phyloP scores from a whole-genome alignment of 306 rosid genomes.

The Heteromeles arbutifolia region DNA sequence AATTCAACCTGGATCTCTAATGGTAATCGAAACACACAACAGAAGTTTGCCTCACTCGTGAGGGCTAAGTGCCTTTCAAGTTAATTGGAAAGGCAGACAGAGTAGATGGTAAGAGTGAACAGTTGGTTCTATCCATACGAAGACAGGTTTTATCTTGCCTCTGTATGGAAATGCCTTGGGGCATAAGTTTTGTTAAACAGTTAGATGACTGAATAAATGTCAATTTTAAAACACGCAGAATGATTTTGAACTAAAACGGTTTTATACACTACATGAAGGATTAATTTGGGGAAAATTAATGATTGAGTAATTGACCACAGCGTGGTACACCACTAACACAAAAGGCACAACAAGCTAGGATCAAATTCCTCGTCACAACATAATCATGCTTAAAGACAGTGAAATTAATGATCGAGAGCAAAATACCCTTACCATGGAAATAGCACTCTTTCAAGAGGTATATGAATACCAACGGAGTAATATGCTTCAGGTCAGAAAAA shows the following conservation, averaged over 20 bases:
- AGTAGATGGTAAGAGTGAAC: not conserved
- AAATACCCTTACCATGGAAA: slow-evolving; percentile 50
- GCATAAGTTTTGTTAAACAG: not conserved
- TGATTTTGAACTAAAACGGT: not conserved
- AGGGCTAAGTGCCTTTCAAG: not conserved
- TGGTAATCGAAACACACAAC: not conserved
- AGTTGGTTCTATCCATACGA: not conserved
- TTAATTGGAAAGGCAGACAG: not conserved
- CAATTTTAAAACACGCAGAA: not conserved
- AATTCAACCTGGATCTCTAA: not conserved
- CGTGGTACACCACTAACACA: not conserved
- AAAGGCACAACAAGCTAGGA: not conserved
- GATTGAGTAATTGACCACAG: not conserved
- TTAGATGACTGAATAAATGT: not conserved
- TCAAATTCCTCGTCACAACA: not conserved
- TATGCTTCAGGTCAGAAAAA: slow-evolving; percentile 52
- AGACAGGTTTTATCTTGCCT: not conserved
- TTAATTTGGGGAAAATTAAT: not conserved
- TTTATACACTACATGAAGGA: not conserved
- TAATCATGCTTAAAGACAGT: not conserved
- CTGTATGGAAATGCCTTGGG: not conserved
- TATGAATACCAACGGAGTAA: slow-evolving; percentile 73
- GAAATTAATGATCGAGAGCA: not conserved
- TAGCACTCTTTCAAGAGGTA: slow-evolving; percentile 80
- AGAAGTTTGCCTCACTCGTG: not conserved